Evolutionary conservation across 306 rosid species (phyloP), one percentile per base, ranked within the genome.

Genomic region (Benincasa hispida): DNA sequence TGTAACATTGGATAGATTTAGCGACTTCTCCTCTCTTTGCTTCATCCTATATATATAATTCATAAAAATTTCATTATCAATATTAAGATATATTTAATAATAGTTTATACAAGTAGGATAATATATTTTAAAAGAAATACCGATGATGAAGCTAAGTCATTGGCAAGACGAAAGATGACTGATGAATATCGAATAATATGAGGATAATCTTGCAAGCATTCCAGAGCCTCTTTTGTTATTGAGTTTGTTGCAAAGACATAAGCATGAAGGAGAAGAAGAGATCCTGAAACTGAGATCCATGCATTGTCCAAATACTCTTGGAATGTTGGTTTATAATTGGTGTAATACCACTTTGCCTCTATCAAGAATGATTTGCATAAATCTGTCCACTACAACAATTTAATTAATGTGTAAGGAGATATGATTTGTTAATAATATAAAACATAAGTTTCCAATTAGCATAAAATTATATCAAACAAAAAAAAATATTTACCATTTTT

Each of bases 1-100:
- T 86, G 81, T 83, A 81, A 41, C 87, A 86, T 27, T 81, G 83
- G 19, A 83, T 42, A 10, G 82, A 72, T 53, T 83, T 86, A 0
- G 69, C 69, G 76, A 57, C 62, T 28, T 83, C 87, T 2, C 85
- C 82, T 19, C 45, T 66, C 21, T 67, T 28, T 0, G 24, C 3
- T 63, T 85, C 84, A 0, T 41, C 56, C 84, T 82, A 4, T 9
- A 0, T 9, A 0, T 12, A 45, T 2, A 2, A 3, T 62, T 62
- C 18, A 17, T 2, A 8, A 32, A 60, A 32, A 1, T 0, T 3
- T 32, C 1, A 30, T 17, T 8, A 3, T 32, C 0, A 61, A 4
- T 32, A 18, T 6, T 60, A 60, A 48, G 19, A 48, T 14, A 48
- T 45, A 48, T 48, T 48, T 12, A 50, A 18, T 35, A 35, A 1